These are phyloP conservation scores for Serendipita indica DNA, from an alignment of 768 basidiomycete species.

Conservation along the genomic window DNA sequence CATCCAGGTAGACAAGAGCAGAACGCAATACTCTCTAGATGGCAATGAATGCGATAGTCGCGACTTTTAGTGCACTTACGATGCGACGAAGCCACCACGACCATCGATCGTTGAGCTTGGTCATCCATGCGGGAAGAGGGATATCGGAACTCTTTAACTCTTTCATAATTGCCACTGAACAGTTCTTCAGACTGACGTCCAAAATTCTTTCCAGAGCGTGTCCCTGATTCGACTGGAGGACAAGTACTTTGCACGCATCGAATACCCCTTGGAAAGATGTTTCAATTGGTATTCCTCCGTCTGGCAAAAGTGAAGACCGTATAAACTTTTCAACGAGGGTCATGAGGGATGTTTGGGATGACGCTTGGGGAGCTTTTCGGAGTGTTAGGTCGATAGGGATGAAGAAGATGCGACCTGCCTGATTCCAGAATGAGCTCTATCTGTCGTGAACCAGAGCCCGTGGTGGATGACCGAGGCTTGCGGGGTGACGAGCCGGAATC, in stretches of 20 bases:
- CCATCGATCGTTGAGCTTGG: not conserved
- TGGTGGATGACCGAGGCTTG: not conserved
- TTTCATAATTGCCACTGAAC: not conserved
- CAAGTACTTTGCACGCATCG: conserved; percentile 1
- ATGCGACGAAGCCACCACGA: not conserved
- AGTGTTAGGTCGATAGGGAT: not conserved
- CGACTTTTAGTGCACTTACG: not conserved
- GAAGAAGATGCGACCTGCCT: not conserved
- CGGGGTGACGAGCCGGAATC: not conserved
- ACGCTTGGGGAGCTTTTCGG: not conserved
- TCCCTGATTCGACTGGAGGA: not conserved
- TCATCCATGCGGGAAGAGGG: not conserved
- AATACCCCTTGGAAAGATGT: not conserved
- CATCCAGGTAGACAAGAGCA: not conserved
- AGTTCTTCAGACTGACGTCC: not conserved
- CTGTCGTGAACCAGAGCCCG: not conserved
- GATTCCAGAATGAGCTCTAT: not conserved
- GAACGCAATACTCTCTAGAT: not conserved
- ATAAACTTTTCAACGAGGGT: not conserved
- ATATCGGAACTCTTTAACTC: not conserved
- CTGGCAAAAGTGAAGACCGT: not conserved
- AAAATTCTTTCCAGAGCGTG: not conserved
- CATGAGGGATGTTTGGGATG: not conserved
- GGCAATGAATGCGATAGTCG: not conserved
- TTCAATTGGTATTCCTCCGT: not conserved